Evolutionary conservation across 805 yeast species (phyloP), one percentile per base, ranked within the genome.

Genomic region (Wickerhamomyces ciferrii): DNA sequence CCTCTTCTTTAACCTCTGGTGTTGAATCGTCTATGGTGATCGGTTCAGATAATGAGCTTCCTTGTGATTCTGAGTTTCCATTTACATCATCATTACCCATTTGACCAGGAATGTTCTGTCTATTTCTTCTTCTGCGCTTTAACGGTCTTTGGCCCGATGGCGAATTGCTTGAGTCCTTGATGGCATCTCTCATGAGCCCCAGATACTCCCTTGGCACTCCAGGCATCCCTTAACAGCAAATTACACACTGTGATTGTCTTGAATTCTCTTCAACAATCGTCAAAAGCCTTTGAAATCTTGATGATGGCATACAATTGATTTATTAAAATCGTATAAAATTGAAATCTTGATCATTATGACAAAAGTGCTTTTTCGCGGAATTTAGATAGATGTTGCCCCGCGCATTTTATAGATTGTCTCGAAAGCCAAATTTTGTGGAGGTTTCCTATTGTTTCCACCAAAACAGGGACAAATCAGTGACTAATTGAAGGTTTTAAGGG

Each of bases 121-220:
- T 25, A 24, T 34, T 21, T 6, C 40, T 40, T 43, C 49, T 56
- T 20, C 60, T 48, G 29, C 51, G 51, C 43, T 60, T 61, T 42
- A 60, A 39, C 5, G 62, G 64, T 39, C 60, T 20, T 21, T 20
- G 25, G 9, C 23, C 45, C 15, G 45, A 23, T 11, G 41, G 32
- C 41, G 41, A 39, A 23, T 20, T 17, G 34, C 21, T 34, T 18
- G 31, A 24, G 17, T 20, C 32, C 19, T 32, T 40, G 32, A 43
- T 38, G 24, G 46, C 46, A 40, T 54, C 50, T 39, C 53, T 39
- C 53, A 57, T 48, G 27, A 58, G 46, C 11, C 51, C 53, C 6
- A 48, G 31, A 34, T 55, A 55, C 43, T 58, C 61, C 13, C 42
- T 48, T 20, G 62, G 58, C 5, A 58, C 34, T 5, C 53, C 52